Percentiles rank a stretch among this genome's conserved stretches.
These are phyloP conservation scores for Erysimum pusillum DNA, from an alignment of 441 rosid species.

Conservation along the genomic window DNA sequence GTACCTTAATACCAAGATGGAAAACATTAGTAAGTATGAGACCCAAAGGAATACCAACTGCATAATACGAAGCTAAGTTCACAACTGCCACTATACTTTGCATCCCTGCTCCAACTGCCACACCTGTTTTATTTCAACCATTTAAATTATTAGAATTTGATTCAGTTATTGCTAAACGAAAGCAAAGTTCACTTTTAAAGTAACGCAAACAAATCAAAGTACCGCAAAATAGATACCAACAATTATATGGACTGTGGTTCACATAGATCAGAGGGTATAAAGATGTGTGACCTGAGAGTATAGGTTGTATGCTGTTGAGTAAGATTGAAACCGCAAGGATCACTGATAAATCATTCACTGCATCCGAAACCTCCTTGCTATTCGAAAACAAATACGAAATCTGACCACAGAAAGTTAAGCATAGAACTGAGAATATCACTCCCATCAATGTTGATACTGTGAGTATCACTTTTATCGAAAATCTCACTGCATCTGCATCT, in stretches of 20 bases:
- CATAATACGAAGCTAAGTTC: constrained; percentile 53
- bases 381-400: constrained; percentile 60
- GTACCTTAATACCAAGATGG: constrained; percentile 53
- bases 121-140: constrained; percentile 46
- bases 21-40: constrained; percentile 50
- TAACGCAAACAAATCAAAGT: not conserved
- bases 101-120: constrained; percentile 60
- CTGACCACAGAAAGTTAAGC: constrained; percentile 54
- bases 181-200: not conserved
- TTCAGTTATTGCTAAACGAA: not conserved
- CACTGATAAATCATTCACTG: constrained; percentile 58
- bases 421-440: constrained; percentile 50
- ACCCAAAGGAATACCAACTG: constrained; percentile 56
- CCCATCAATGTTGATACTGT: constrained; percentile 53
- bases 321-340: constrained; percentile 67
- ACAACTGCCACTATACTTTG: constrained; percentile 52
- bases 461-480: constrained; percentile 61
- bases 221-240: not conserved
- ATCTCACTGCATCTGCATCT: constrained; percentile 59
- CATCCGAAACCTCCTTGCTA: constrained; percentile 52
- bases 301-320: constrained; percentile 66
- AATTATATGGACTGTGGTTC: not conserved
- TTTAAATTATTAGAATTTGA: not conserved
- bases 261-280: not conserved
- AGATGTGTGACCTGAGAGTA: constrained; percentile 58